Evolutionary conservation across 257 asterid species (phyloP), one percentile per base, ranked within the genome.

Genomic region (Fraxinus cuspidata): DNA sequence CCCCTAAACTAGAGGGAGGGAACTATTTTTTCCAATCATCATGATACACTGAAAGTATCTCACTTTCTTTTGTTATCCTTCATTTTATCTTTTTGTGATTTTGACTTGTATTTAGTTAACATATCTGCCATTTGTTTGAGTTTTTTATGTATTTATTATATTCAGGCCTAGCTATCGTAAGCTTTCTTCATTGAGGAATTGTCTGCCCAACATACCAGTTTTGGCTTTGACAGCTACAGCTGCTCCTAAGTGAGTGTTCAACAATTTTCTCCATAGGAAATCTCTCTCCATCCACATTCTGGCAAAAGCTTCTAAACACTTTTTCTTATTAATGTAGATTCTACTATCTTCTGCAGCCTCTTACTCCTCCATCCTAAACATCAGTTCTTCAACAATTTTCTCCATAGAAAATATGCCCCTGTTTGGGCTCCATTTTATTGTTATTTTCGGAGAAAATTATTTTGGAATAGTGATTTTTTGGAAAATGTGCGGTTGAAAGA

Each of bases 191-290:
- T 79, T 95, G 84, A 91, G 98, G 87, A 83, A 84, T 78, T 87
- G 71, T 73, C 82, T 95, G 40, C 93, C 98, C 44, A 72, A 86
- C 78, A 80, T 93, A 84, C 99, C 99, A 77, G 82, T 95, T 78
- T 72, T 95, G 88, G 99, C 98, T 32, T 85, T 95, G 95, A 95
- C 99, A 74, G 99, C 99, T 81, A 95, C 99, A 73, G 99, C 99
- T 81, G 94, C 77, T 86, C 98, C 98, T 66, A 95, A 90, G 99
- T 95, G 87, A 95, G 99, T 88, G 25, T 78, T 81, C 40, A 58
- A 35, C 66, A 74, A 64, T 74, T 74, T 73, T 81, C 16, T 74
- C 74, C 71, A 44, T 78, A 79, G 70, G 37, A 73, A 37, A 44
- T 51, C 27, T 73, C 63, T 70, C 66, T 35, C 73, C 70, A 40